Percentiles rank a stretch among this genome's conserved stretches.
phyloP scores from a whole-genome alignment of 495 filamentous ascomycete genomes.

The Aspergillus sclerotiicarbonarius region DNA sequence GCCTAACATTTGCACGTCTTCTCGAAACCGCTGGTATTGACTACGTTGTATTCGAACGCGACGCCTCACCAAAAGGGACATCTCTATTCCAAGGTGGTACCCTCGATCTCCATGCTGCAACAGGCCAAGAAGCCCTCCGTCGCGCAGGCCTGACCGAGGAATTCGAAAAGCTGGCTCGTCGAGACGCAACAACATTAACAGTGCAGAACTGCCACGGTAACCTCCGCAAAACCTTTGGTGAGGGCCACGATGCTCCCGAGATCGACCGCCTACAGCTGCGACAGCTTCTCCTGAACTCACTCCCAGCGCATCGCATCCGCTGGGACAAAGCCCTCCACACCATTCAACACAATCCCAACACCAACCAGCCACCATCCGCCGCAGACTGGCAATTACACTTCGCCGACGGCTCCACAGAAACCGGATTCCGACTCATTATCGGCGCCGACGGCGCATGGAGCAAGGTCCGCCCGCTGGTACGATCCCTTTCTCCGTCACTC shows the following conservation, averaged over 20 bases:
- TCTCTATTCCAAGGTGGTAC: conserved; percentile 43
- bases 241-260: conserved; percentile 22
- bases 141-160: conserved; percentile 45
- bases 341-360: neutral
- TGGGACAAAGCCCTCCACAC: conserved; percentile 29
- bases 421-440: conserved; percentile 35
- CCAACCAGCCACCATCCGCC: neutral
- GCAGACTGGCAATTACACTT: conserved; percentile 7
- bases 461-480: conserved; percentile 41
- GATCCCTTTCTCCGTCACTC: neutral
- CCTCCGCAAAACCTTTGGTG: conserved; percentile 6
- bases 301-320: conserved; percentile 33
- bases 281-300: conserved; percentile 36
- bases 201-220: conserved; percentile 10
- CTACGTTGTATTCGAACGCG: conserved; percentile 50
- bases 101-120: conserved; percentile 48
- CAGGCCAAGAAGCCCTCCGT: conserved; percentile 47
- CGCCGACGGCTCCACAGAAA: conserved; percentile 12
- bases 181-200: conserved; percentile 39
- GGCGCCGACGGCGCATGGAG: conserved; percentile 63
- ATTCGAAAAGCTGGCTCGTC: conserved; percentile 40
- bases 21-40: conserved; percentile 44
- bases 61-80: conserved; percentile 20
- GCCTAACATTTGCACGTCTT: conserved; percentile 52
- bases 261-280: conserved; percentile 43